Conservation (phyloP, 2,329 filamentous ascomycete species). For the Colletotrichum sp. region DNA sequence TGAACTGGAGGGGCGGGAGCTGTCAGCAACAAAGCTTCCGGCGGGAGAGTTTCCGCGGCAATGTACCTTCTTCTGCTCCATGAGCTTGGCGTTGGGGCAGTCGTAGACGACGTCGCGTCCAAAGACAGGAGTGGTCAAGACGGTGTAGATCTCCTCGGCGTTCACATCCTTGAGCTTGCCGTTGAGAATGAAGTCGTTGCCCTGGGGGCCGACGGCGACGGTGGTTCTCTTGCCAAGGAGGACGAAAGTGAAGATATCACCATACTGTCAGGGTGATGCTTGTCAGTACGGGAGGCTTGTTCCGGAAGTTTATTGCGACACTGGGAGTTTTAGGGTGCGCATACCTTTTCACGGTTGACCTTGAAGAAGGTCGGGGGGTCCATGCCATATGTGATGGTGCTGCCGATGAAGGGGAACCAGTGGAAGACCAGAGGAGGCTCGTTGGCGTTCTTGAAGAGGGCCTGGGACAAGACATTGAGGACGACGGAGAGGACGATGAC, state of each 20-base stretch:
- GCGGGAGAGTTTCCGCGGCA: neutral
- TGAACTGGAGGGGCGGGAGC: conserved; percentile 57
- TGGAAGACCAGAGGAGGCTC: conserved; percentile 84
- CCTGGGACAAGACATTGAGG: conserved; percentile 80
- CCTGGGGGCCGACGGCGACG: conserved; percentile 79
- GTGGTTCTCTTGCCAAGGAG: conserved; percentile 90
- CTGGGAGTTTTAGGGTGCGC: conserved; percentile 22
- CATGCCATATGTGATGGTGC: conserved; percentile 93
- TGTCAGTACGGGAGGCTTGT: neutral
- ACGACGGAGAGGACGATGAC: conserved; percentile 64
- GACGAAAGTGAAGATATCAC: conserved; percentile 89
- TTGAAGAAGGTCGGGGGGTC: conserved; percentile 89
- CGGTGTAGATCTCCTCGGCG: conserved; percentile 88
- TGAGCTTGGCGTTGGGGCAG: conserved; percentile 88
- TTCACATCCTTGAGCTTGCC: conserved; percentile 89
- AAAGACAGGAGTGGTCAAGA: conserved; percentile 75
- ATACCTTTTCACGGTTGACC: conserved; percentile 77
- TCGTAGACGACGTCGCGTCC: conserved; percentile 89
- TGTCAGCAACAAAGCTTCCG: conserved; percentile 21
- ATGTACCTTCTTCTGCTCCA: conserved; percentile 94
- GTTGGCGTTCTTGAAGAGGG: conserved; percentile 82
- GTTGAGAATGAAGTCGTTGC: conserved; percentile 92
- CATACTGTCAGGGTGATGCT: conserved; percentile 62
- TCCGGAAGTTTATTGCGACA: neutral
- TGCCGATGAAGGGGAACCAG: conserved; percentile 84